phyloP scores from a whole-genome alignment of 768 basidiomycete genomes.

The Sporobolomyces roseus region DNA sequence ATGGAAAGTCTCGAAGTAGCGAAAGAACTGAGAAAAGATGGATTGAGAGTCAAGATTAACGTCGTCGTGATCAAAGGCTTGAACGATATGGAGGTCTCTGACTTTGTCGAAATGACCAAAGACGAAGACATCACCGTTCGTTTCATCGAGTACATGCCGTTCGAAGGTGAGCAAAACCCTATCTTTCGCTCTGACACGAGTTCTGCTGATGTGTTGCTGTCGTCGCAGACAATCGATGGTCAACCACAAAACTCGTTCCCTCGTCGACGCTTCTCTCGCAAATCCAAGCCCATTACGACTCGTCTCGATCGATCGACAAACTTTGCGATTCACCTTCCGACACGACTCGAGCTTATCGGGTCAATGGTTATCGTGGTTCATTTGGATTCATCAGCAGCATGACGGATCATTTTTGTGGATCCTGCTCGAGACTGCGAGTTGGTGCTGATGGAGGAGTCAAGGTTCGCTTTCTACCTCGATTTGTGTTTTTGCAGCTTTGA shows the following conservation, averaged over 20 bases:
- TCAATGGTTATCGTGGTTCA: slow-evolving; percentile 66
- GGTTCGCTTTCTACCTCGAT: too few relatives aligned
- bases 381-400: slow-evolving; percentile 86
- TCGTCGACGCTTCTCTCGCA: slow-evolving; percentile 61
- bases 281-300: slow-evolving; percentile 49
- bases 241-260: slow-evolving; percentile 74
- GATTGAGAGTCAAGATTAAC: slow-evolving; percentile 67
- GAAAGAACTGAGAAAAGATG: slow-evolving; percentile 1
- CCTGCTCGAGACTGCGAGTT: slow-evolving; percentile 75
- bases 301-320: slow-evolving; percentile 55
- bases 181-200: too few relatives aligned
- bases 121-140: slow-evolving; percentile 64
- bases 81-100: slow-evolving; percentile 73
- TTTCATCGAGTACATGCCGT: slow-evolving; percentile 94
- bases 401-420: slow-evolving; percentile 86
- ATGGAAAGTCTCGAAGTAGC: slow-evolving; percentile 64
- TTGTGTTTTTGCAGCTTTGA: slow-evolving; percentile 8
- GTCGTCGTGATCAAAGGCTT: slow-evolving; percentile 75
- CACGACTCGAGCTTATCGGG: slow-evolving; percentile 73
- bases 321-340: slow-evolving; percentile 65
- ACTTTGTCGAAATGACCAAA: slow-evolving; percentile 73
- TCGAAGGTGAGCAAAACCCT: too few relatives aligned
- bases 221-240: slow-evolving; percentile 87
- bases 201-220: too few relatives aligned
- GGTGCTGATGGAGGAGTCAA: slow-evolving; percentile 91